Conservation (phyloP, 208 protist species). For the Phytomonas sp. region DNA sequence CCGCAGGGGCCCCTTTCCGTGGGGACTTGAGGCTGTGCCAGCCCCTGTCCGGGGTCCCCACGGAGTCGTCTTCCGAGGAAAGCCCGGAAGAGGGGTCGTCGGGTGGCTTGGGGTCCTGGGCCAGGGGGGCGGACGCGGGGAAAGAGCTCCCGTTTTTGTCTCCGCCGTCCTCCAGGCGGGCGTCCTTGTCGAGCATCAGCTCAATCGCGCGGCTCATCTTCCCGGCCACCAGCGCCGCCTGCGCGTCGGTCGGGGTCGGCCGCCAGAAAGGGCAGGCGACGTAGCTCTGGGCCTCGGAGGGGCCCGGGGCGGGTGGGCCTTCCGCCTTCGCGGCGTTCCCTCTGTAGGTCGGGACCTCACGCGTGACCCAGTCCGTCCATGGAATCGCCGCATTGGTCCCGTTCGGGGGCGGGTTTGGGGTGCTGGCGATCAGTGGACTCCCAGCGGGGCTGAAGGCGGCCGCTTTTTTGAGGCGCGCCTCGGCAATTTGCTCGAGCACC, state of each 20-base stretch:
- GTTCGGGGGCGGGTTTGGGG: constrained; percentile 30
- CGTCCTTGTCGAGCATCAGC: constrained; percentile 18
- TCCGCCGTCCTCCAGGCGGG: not conserved
- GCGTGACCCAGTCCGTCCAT: constrained; percentile 43
- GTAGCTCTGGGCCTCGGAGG: constrained; percentile 13
- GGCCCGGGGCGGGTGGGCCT: not conserved
- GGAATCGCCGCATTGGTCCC: constrained; percentile 22
- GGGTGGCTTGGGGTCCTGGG: too few species aligned
- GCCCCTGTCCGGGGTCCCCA: not conserved
- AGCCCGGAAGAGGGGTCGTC: too few species aligned
- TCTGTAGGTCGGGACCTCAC: constrained; percentile 16
- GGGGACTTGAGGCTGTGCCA: not conserved
- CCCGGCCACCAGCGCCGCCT: constrained; percentile 30
- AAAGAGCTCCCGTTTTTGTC: not conserved
- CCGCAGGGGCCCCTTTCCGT: not conserved
- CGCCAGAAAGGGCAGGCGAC: constrained; percentile 34
- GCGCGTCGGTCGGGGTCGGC: constrained; percentile 23
- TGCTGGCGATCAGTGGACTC: constrained; percentile 28
- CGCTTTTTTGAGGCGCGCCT: constrained; percentile 22
- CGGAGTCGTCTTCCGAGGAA: not conserved
- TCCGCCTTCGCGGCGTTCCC: not conserved
- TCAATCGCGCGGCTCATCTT: constrained; percentile 27
- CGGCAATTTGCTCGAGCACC: constrained; percentile 24
- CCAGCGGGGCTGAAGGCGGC: too few species aligned
- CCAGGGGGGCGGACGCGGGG: not conserved